Conservation (phyloP, 169 alveolate species). For the Cryptosporidium tyzzeri region DNA sequence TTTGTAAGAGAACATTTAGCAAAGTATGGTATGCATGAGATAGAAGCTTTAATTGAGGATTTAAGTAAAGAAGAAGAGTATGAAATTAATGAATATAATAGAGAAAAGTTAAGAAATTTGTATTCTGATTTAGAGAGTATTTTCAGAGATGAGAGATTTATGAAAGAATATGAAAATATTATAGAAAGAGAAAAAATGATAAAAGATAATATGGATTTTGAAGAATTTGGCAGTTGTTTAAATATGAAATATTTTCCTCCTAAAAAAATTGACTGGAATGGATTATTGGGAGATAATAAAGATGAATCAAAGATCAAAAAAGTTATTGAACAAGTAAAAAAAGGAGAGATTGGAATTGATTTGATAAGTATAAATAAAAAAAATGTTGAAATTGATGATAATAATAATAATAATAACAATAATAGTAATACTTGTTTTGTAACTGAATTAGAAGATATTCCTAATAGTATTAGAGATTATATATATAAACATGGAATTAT, state of each 20-base stretch:
- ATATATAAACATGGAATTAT: slow-evolving; percentile 78
- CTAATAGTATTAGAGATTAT: background rate
- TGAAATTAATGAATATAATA: background rate
- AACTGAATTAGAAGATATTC: slow-evolving; percentile 20
- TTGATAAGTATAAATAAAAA: background rate
- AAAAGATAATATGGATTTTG: background rate
- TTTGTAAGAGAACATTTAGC: background rate
- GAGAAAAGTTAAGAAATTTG: background rate
- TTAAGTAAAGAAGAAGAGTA: background rate
- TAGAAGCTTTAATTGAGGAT: background rate
- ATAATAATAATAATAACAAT: background rate
- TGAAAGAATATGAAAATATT: slow-evolving; percentile 8
- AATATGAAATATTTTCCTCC: background rate
- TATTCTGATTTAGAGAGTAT: background rate
- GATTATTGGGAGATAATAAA: background rate
- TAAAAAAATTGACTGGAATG: background rate
- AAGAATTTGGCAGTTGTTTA: background rate
- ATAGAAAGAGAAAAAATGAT: background rate
- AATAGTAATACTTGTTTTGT: background rate
- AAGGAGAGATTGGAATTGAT: background rate
- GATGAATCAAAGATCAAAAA: background rate
- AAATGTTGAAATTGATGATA: background rate
- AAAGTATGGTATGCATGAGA: slow-evolving; percentile 10
- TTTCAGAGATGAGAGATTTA: slow-evolving; percentile 9
- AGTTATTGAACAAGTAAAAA: background rate